Conservation (phyloP, 768 basidiomycete genomes). For the Gelatoporia subvermispora region DNA sequence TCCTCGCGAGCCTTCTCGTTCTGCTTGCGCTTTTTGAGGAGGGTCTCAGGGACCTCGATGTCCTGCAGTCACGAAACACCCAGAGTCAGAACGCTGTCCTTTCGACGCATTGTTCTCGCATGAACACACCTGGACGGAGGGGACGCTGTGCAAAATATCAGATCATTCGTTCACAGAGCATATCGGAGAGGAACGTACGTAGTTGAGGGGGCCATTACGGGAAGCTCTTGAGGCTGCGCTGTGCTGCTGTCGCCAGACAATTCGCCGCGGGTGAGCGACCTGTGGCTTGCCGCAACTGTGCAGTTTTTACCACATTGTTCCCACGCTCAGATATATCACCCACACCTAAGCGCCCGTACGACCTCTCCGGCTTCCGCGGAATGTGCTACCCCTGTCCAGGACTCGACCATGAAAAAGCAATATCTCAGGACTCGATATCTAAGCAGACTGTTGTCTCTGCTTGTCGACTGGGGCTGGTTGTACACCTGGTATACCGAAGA, state of each 20-base stretch:
- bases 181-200: slow-evolving; percentile 36
- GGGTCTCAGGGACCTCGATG: slow-evolving; percentile 97
- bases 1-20: slow-evolving; percentile 96
- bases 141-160: slow-evolving; percentile 30
- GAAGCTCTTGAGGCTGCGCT: slow-evolving; percentile 29
- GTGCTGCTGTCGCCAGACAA: neutral
- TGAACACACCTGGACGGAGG: slow-evolving; percentile 40
- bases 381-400: too few species aligned
- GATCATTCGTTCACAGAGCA: slow-evolving; percentile 7
- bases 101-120: slow-evolving; percentile 2
- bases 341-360: too few species aligned
- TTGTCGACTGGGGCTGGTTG: too few species aligned
- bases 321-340: too few species aligned
- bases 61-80: slow-evolving; percentile 40
- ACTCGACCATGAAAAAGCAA: too few species aligned
- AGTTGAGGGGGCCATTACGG: slow-evolving; percentile 45
- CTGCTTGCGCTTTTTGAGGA: slow-evolving; percentile 99
- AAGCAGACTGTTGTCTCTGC: too few species aligned
- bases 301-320: too few species aligned
- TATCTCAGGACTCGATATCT: too few species aligned
- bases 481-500: too few species aligned
- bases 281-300: too few species aligned
- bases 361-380: too few species aligned
- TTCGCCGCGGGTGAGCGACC: too few species aligned
- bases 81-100: slow-evolving; percentile 4